These are phyloP conservation scores for Fraxinus sp. DNA, from an alignment of 305 asterid genomes.

Conservation along the genomic window DNA sequence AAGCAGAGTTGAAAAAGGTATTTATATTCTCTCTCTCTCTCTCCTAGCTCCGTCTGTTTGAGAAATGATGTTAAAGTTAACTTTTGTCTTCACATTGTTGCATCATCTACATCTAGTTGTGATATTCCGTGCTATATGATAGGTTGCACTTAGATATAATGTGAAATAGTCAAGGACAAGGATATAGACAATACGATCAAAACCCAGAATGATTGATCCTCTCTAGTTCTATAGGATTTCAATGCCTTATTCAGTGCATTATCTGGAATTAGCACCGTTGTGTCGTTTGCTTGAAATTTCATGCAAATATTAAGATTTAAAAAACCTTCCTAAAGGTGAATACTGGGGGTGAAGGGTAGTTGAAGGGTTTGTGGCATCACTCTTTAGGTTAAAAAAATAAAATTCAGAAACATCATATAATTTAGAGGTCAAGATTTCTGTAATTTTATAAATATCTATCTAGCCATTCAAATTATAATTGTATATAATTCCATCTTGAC, in stretches of 20 bases:
- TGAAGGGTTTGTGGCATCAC: constrained; percentile 1
- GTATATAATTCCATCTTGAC: constrained; percentile 18
- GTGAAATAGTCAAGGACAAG: not conserved
- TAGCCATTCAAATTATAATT: constrained; percentile 12
- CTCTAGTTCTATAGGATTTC: not conserved
- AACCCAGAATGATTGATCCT: not conserved
- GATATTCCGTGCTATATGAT: not conserved
- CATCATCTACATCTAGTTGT: not conserved
- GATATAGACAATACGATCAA: constrained; percentile 1
- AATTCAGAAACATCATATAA: not conserved
- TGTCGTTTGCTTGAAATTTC: not conserved
- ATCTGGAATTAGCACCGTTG: not conserved
- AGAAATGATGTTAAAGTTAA: not conserved
- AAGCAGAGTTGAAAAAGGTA: constrained; percentile 73
- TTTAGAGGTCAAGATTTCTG: constrained; percentile 1
- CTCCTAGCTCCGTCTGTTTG: not conserved
- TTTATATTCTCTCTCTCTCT: constrained; percentile 3
- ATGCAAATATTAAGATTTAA: not conserved
- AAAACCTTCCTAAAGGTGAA: not conserved
- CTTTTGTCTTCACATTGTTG: not conserved
- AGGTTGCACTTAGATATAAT: constrained; percentile 1
- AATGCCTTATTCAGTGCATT: not conserved
- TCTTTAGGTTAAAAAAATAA: not conserved
- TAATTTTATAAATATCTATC: not conserved
- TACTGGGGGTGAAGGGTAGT: not conserved